phyloP scores from a whole-genome alignment of 768 basidiomycete species.

The Mycena floridula region DNA sequence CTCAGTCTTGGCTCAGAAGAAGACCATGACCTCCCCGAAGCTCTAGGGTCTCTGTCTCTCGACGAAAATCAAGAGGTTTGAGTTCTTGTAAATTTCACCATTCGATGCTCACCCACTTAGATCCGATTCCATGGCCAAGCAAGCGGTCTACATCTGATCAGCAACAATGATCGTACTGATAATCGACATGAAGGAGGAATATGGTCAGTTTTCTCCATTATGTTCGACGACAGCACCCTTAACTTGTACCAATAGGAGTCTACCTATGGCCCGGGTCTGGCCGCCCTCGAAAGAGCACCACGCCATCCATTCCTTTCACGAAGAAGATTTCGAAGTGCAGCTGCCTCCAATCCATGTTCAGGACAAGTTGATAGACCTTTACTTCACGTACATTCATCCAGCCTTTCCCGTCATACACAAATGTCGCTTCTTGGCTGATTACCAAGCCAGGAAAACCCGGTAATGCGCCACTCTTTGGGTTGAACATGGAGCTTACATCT shows the following conservation, averaged over 20 bases:
- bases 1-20: conserved; percentile 16
- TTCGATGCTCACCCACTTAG: conserved; percentile 28
- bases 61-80: conserved; percentile 71
- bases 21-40: conserved; percentile 43
- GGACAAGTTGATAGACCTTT: conserved; percentile 64
- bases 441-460: conserved; percentile 41
- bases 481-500: background rate
- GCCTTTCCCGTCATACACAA: conserved; percentile 79
- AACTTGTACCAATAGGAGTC: conserved; percentile 42
- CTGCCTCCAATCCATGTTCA: conserved; percentile 62
- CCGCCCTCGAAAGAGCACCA: conserved; percentile 46
- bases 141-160: conserved; percentile 73
- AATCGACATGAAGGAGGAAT: conserved; percentile 63
- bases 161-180: conserved; percentile 57
- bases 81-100: background rate
- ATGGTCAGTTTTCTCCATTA: conserved; percentile 38
- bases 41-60: conserved; percentile 64
- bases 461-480: background rate
- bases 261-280: conserved; percentile 76
- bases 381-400: conserved; percentile 82
- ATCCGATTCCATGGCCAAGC: conserved; percentile 80
- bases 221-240: conserved; percentile 7
- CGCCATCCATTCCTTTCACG: conserved; percentile 29
- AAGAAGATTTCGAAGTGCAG: conserved; percentile 36
- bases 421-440: conserved; percentile 60